Evolutionary conservation across 495 filamentous ascomycete species (phyloP).

Genomic region (Glonium stellatum): DNA sequence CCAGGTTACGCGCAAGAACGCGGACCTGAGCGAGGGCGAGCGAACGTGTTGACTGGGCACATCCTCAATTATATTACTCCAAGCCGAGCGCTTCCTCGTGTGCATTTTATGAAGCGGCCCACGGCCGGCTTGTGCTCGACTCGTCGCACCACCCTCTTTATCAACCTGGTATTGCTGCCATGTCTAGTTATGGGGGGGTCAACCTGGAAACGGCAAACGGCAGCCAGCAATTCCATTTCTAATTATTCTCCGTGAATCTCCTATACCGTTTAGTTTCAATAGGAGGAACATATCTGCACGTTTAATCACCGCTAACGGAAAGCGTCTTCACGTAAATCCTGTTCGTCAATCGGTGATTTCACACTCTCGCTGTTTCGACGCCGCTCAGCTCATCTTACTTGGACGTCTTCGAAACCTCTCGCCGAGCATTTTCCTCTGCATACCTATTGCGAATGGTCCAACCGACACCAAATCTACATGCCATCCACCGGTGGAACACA

Average conservation of each 20-base stretch:
- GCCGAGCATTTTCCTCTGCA: no score
- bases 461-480: no score
- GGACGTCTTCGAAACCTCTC: not conserved
- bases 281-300: not conserved
- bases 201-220: not conserved
- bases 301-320: not conserved
- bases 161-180: no score
- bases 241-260: not conserved
- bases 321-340: not conserved
- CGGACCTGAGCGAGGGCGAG: not conserved
- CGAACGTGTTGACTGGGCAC: constrained; percentile 2
- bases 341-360: not conserved
- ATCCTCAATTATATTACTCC: not conserved
- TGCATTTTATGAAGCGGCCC: not conserved
- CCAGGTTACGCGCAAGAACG: constrained; percentile 3
- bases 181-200: not conserved
- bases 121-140: not conserved
- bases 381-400: not conserved
- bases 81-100: constrained; percentile 6
- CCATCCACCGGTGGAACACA: no score
- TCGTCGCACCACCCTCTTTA: not conserved
- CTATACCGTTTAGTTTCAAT: not conserved
- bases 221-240: not conserved
- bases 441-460: no score
- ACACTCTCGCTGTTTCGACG: not conserved